Evolutionary conservation across 345 rosid genomes (phyloP).

Genomic region (Pelargonium nanum): DNA sequence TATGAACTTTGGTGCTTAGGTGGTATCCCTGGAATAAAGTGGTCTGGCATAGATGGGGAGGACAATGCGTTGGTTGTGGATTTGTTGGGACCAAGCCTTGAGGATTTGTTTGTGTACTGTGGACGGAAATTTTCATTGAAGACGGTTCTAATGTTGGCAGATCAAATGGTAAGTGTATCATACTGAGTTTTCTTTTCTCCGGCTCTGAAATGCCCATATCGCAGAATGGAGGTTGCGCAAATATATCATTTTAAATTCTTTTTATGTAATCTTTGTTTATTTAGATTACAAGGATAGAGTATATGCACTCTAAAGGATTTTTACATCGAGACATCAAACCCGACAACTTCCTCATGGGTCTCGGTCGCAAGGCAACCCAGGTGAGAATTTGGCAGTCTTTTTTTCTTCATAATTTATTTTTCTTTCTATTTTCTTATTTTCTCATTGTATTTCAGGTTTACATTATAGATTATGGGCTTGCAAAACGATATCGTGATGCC

Average conservation of each 20-base stretch:
- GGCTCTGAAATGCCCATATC: neutral
- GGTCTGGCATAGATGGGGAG: conserved; percentile 46
- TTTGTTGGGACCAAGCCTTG: conserved; percentile 59
- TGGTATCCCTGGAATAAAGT: conserved; percentile 39
- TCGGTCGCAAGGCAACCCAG: conserved; percentile 66
- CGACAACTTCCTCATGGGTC: conserved; percentile 79
- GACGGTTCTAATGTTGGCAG: conserved; percentile 56
- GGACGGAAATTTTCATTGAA: conserved; percentile 61
- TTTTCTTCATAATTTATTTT: neutral
- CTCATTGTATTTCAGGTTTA: conserved; percentile 35
- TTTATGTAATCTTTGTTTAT: neutral
- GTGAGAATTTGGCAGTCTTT: conserved; percentile 13
- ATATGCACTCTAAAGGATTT: conserved; percentile 53
- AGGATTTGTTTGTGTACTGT: conserved; percentile 57
- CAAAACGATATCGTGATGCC: conserved; percentile 64
- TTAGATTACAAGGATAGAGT: conserved; percentile 60
- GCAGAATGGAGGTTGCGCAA: neutral
- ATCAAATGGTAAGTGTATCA: conserved; percentile 41
- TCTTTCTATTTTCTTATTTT: neutral
- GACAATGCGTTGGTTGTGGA: conserved; percentile 46
- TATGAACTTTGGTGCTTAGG: conserved; percentile 16
- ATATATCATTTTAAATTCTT: neutral
- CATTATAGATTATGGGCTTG: conserved; percentile 72
- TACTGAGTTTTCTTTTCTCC: neutral
- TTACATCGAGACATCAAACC: conserved; percentile 72